phyloP scores from a whole-genome alignment of 148 eudicot species.

The Amaranthus hypochondriacus region DNA sequence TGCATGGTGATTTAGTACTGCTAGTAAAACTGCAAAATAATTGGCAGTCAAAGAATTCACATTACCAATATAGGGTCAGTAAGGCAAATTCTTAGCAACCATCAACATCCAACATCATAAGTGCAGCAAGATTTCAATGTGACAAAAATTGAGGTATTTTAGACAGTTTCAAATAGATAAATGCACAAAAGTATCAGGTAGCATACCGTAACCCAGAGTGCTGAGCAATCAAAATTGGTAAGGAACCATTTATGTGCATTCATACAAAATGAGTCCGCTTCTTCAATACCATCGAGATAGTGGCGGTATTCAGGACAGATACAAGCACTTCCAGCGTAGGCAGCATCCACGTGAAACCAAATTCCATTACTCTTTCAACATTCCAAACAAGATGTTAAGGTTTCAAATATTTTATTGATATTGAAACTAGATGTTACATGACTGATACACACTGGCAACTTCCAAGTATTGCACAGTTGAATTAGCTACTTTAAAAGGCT shows the following conservation, averaged over 20 bases:
- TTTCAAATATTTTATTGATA: background rate
- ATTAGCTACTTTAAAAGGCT: too few species aligned
- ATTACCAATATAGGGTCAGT: too few species aligned
- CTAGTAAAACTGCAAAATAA: too few species aligned
- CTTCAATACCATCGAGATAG: slow-evolving; percentile 78
- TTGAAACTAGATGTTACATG: background rate
- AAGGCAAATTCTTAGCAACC: background rate
- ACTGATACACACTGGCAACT: background rate
- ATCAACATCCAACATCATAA: background rate
- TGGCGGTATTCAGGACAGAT: slow-evolving; percentile 86
- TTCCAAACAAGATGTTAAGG: slow-evolving; percentile 12
- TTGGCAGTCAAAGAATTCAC: too few species aligned
- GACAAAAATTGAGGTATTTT: background rate
- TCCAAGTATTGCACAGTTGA: background rate
- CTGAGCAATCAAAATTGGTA: slow-evolving; percentile 93
- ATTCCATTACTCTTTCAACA: slow-evolving; percentile 56
- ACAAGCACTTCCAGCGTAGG: slow-evolving; percentile 98
- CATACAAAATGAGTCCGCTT: slow-evolving; percentile 88
- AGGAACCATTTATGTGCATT: slow-evolving; percentile 95
- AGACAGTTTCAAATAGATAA: background rate
- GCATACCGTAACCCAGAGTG: slow-evolving; percentile 80
- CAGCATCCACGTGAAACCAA: slow-evolving; percentile 95
- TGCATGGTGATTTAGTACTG: too few species aligned
- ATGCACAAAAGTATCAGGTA: background rate
- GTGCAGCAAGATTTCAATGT: background rate